A percentile compares a stretch with the other conserved stretches of the same genome.
Conservation (phyloP, 1,284 basidiomycete species). For the Heliocybe sulcata region DNA sequence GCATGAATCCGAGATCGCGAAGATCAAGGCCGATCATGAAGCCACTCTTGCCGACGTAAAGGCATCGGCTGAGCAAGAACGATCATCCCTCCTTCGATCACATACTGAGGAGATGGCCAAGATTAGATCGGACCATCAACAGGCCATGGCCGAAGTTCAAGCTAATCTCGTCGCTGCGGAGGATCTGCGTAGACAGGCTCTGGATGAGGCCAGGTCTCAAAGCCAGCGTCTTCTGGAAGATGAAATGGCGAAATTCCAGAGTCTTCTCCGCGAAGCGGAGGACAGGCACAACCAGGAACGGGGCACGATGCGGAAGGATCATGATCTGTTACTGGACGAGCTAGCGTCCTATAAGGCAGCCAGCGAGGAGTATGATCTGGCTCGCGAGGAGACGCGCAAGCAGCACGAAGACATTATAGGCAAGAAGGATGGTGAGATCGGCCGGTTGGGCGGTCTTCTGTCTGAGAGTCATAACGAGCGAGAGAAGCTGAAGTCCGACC, state of each 20-base stretch:
- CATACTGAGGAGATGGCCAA: constrained; percentile 19
- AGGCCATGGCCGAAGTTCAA: constrained; percentile 9
- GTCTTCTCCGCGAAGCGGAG: constrained; percentile 24
- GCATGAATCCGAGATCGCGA: constrained; percentile 44
- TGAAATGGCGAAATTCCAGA: constrained; percentile 26
- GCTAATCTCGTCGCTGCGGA: constrained; percentile 9
- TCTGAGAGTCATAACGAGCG: constrained; percentile 39
- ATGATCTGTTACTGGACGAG: constrained; percentile 51
- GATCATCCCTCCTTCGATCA: constrained; percentile 13
- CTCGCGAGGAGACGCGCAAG: constrained; percentile 42
- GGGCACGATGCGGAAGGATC: constrained; percentile 39
- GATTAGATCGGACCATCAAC: constrained; percentile 10
- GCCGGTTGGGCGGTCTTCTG: constrained; percentile 42
- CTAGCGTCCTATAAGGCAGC: constrained; percentile 56
- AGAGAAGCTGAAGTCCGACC: constrained; percentile 43
- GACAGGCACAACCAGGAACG: constrained; percentile 32
- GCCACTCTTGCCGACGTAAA: constrained; percentile 23
- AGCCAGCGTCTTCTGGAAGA: constrained; percentile 19
- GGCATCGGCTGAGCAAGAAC: constrained; percentile 19
- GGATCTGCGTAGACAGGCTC: constrained; percentile 13
- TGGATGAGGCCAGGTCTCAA: constrained; percentile 17
- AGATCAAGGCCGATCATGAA: constrained; percentile 39
- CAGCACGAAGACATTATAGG: constrained; percentile 43
- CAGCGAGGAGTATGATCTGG: constrained; percentile 42
- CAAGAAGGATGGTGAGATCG: constrained; percentile 42